Percentiles rank a stretch among this genome's conserved stretches.
Conservation (phyloP, 768 basidiomycete species). For the Grammothele lineata region DNA sequence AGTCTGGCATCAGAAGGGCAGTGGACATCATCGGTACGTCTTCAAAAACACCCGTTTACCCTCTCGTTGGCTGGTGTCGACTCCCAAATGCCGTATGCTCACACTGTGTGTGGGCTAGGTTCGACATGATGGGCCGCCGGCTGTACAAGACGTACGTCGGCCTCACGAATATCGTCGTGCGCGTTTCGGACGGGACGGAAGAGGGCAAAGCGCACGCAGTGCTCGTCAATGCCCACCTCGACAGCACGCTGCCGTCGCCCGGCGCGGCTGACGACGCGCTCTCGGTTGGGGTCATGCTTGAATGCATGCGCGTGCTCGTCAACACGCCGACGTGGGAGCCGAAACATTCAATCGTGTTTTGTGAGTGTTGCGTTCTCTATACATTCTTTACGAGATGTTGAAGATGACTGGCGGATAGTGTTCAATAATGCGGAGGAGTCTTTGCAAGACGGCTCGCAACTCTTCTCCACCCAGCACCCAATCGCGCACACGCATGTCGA, state of each 20-base stretch:
- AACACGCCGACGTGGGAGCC: constrained; percentile 68
- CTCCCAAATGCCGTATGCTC: too few relatives aligned
- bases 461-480: constrained; percentile 89
- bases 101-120: constrained; percentile 39
- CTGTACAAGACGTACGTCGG: constrained; percentile 85
- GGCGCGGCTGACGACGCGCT: constrained; percentile 89
- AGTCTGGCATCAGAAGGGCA: constrained; percentile 86
- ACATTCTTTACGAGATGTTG: too few relatives aligned
- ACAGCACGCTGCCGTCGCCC: constrained; percentile 85
- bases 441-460: constrained; percentile 90
- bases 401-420: constrained; percentile 41
- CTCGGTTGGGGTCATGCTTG: constrained; percentile 88
- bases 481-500: constrained; percentile 58
- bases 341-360: constrained; percentile 73
- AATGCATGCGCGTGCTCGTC: constrained; percentile 75
- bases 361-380: constrained; percentile 42
- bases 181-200: constrained; percentile 73
- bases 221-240: constrained; percentile 85
- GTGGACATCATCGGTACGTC: constrained; percentile 78
- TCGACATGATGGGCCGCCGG: constrained; percentile 86
- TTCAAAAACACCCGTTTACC: too few relatives aligned
- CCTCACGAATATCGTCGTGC: constrained; percentile 86
- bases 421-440: constrained; percentile 96
- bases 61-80: too few relatives aligned
- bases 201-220: constrained; percentile 77